Evolutionary conservation across 768 basidiomycete species (phyloP), one percentile per base, ranked within the genome.

Genomic region (Agrocybe pediades): DNA sequence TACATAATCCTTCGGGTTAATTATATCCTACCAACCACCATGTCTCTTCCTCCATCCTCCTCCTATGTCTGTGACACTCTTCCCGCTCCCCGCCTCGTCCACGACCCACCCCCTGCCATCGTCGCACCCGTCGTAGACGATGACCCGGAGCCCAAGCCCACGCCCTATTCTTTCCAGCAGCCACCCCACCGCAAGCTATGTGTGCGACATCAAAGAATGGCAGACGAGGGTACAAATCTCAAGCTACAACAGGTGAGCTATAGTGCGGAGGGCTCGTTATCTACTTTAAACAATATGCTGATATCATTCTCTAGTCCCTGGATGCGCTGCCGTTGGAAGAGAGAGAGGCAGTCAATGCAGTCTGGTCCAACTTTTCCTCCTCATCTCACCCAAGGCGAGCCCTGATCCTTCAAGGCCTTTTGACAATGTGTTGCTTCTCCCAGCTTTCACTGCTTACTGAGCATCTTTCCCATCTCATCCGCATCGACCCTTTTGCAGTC

Each of bases 381-480:
- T 96, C 96, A 1, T 87, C 94, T 0, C 94, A 98, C 63, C 84
- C 89, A 5, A 86, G 91, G 29, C 84, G 97, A 30, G 92, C 90
- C 50, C 85, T 98, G 67, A 98, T 98, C 67, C 88, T 99, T 45
- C 92, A 92, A 63, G 97, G 97, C 36, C 82, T 99, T 54, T 85
- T 99, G 61, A 98, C 97, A 15, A 98, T 99, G 94, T 98, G 95
- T 70, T 98, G 97, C 73, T 98, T 97, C 77, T 95, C 92, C 43
- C 95, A 99, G 65, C 87, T 99, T 24, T 98, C 97, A 23, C 89
- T 98, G 46, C 87, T 99, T 54, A 89, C 94, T 25, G 92, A 97
- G 58, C 89, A 94, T 49, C 90, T 98, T 55, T 78, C 86, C 27
- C 87, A 92, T 60, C 87, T 98, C 61, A 98, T 97, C 69, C 88